Evolutionary conservation across 805 yeast genomes (phyloP).

Genomic region (Teunomyces tritomae): DNA sequence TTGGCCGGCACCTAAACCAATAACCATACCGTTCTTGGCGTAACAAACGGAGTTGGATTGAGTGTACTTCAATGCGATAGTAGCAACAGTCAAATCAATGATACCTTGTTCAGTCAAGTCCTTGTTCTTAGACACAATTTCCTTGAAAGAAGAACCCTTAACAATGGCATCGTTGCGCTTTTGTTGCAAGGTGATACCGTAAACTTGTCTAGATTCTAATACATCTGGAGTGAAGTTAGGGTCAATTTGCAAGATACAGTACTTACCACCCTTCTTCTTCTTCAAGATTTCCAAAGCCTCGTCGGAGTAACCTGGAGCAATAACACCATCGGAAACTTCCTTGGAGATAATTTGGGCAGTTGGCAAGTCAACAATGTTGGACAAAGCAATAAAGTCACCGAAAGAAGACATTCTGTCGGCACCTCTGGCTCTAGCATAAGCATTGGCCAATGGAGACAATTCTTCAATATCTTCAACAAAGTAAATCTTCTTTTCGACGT

Average conservation of each 20-base stretch:
- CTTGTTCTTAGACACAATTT: constrained; percentile 85
- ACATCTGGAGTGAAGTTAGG: constrained; percentile 85
- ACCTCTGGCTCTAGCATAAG: constrained; percentile 99
- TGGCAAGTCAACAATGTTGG: constrained; percentile 93
- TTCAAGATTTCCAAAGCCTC: constrained; percentile 87
- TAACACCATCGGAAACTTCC: constrained; percentile 98
- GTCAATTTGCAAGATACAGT: constrained; percentile 93
- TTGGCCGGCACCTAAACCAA: constrained; percentile 99
- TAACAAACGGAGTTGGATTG: constrained; percentile 98
- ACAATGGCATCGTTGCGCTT: constrained; percentile 97
- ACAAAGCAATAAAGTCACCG: constrained; percentile 97
- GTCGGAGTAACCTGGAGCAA: constrained; percentile 94
- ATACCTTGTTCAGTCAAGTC: constrained; percentile 86
- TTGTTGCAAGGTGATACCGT: constrained; percentile 93
- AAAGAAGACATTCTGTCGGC: constrained; percentile 99
- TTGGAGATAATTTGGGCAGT: constrained; percentile 96
- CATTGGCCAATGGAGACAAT: constrained; percentile 94
- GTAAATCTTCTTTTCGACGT: constrained; percentile 89
- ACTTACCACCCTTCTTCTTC: constrained; percentile 96
- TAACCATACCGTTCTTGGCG: constrained; percentile 98
- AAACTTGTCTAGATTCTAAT: constrained; percentile 89
- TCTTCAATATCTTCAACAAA: constrained; percentile 93
- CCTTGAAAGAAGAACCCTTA: constrained; percentile 85
- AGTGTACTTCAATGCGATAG: constrained; percentile 94
- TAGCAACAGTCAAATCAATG: constrained; percentile 93